Evolutionary conservation across 306 rosid genomes (phyloP), one percentile per base, ranked within the genome.

Genomic region (Pyrus bretschneideri): DNA sequence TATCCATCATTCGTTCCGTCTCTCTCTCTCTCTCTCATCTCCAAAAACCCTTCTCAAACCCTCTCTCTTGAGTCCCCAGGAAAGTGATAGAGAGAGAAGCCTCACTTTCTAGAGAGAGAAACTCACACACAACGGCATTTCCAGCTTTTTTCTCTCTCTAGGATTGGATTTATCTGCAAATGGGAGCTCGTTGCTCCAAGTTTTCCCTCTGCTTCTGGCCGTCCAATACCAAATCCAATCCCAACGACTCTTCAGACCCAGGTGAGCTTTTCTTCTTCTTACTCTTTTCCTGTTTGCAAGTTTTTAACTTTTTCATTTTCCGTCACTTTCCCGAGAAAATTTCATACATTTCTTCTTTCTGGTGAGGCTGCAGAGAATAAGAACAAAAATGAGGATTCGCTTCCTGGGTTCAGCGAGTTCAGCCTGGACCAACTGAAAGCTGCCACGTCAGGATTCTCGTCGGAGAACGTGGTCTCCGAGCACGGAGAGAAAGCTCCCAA

Each of bases 401-500:
- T 86, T 67, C 89, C 83, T 79, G 96, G 85, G 70, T 93, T 93
- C 79, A 80, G 74, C 22, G 98, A 96, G 87, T 96, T 83, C 67
- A 96, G 76, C 80, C 86, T 93, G 82, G 93, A 91, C 83, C 94
- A 93, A 67, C 85, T 96, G 7, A 88, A 85, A 61, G 78, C 83
- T 64, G 98, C 98, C 46, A 93, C 99, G 65, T 86, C 86, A 10
- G 99, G 93, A 31, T 96, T 96, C 79, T 96, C 94, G 82, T 73
- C 93, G 3, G 97, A 93, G 74, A 88, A 88, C 86, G 89, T 96
- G 65, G 99, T 96, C 9, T 96, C 99, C 21, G 99, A 96, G 81
- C 99, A 96, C 54, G 99, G 99, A 3, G 99, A 93, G 87, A 96
- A 91, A 79, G 99, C 99, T 87, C 99, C 99, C 2, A 96, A 96